Evolutionary conservation across 805 yeast genomes (phyloP).

Genomic region (Saturnispora besseyi): DNA sequence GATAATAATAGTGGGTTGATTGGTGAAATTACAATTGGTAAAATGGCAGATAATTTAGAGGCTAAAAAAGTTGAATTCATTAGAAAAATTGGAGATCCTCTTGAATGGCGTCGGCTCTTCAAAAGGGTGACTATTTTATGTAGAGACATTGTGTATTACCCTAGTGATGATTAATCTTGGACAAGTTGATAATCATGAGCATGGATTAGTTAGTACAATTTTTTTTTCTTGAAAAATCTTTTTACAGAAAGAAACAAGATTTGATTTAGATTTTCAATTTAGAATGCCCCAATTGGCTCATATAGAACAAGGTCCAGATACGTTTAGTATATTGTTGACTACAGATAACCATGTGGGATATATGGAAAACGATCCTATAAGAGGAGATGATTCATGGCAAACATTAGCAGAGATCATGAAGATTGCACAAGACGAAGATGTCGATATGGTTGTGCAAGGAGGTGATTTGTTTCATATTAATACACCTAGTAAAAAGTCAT

Average conservation of each 20-base stretch:
- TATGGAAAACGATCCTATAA: conserved; percentile 77
- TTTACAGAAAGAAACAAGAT: neutral
- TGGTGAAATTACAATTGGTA: conserved; percentile 39
- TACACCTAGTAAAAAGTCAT: conserved; percentile 78
- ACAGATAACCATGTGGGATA: conserved; percentile 97
- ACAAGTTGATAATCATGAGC: neutral
- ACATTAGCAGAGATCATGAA: conserved; percentile 78
- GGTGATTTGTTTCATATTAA: conserved; percentile 92
- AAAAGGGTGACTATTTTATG: conserved; percentile 48
- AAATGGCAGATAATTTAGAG: conserved; percentile 29
- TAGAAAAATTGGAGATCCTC: conserved; percentile 55
- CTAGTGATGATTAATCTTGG: neutral
- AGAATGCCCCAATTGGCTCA: conserved; percentile 33
- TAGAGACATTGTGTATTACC: conserved; percentile 41
- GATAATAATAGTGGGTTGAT: conserved; percentile 35
- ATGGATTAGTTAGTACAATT: neutral
- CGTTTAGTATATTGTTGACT: conserved; percentile 71
- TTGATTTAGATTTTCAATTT: neutral
- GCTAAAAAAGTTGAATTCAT: conserved; percentile 45
- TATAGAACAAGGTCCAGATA: conserved; percentile 48
- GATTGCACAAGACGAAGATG: conserved; percentile 61
- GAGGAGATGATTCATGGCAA: conserved; percentile 83
- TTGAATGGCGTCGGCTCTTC: conserved; percentile 66
- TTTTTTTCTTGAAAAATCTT: neutral
- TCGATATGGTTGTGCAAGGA: conserved; percentile 82